Conservation (phyloP, 139 green algal species). For the Picochlorum sp. region DNA sequence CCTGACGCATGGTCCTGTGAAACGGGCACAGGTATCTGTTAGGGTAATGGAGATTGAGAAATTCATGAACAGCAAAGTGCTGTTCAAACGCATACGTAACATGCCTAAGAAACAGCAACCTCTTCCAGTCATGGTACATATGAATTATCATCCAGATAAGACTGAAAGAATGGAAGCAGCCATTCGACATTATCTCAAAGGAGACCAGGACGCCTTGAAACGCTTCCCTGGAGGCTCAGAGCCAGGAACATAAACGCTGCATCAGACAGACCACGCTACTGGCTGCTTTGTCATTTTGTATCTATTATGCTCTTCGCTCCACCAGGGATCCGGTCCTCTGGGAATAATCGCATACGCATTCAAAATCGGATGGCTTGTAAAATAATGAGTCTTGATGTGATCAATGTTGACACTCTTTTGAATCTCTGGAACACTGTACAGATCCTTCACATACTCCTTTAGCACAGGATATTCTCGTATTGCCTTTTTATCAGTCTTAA, state of each 20-base stretch:
- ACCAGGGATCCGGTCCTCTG: slow-evolving; percentile 44
- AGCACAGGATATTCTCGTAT: slow-evolving; percentile 49
- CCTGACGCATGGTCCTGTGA: slow-evolving; percentile 63
- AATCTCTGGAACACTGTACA: slow-evolving; percentile 69
- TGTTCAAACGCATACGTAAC: slow-evolving; percentile 23
- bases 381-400: slow-evolving; percentile 92
- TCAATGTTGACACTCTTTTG: slow-evolving; percentile 62
- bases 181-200: slow-evolving; percentile 54
- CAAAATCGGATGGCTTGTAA: slow-evolving; percentile 55
- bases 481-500: slow-evolving; percentile 82
- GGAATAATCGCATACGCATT: slow-evolving; percentile 77
- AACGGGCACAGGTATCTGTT: slow-evolving; percentile 49
- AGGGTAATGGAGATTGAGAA: slow-evolving; percentile 64
- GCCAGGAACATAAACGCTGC: slow-evolving; percentile 25
- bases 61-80: slow-evolving; percentile 80
- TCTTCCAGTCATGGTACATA: slow-evolving; percentile 54
- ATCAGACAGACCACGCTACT: background rate
- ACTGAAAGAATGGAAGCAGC: slow-evolving; percentile 63
- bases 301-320: slow-evolving; percentile 36
- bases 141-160: slow-evolving; percentile 85
- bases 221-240: slow-evolving; percentile 73
- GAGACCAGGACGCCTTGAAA: slow-evolving; percentile 50
- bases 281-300: slow-evolving; percentile 6
- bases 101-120: slow-evolving; percentile 24
- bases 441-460: slow-evolving; percentile 51